Base-by-base conservation (phyloP, 2,329 filamentous ascomycete species). In the Sphaerostilbella broomeana region DNA sequence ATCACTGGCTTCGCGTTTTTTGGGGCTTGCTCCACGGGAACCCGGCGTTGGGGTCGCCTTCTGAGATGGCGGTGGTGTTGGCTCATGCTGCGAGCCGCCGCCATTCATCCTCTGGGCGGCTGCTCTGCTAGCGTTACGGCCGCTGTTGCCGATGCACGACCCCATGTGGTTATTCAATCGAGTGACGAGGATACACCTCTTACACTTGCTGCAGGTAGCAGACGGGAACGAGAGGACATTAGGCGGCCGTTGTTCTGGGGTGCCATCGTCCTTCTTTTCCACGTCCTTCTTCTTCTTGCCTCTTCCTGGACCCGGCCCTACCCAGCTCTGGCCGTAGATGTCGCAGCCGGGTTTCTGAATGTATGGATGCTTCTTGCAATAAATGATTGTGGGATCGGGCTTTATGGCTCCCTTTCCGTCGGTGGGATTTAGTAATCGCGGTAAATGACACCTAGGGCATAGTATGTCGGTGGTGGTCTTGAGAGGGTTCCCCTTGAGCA, bases 321-420 rank as follows among this genome's bases (percentile, higher is more conserved):
- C 80, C 73, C 85, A 89, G 19, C 82, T 85, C 61, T 88, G 86
- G 35, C 83, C 84, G 60, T 88, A 88, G 48, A 89, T 86, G 60
- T 90, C 84, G 63, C 80, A 84, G 44, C 83, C 83, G 2, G 78
- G 70, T 57, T 84, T 81, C 50, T 85, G 77, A 45, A 86, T 84
- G 67, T 83, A 89, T 0, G 84, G 84, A 45, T 83, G 79, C 48
- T 80, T 79, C 61, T 85, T 86, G 72, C 85, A 90, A 68, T 88
- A 89, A 49, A 81, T 77, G 49, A 80, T 68, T 47, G 72, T 69
- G 0, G 83, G 83, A 42, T 82, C 77, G 29, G 79, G 79, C 54
- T 77, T 78, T 53, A 65, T 65, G 10, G 79, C 72, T 31, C 81
- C 81, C 51, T 76, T 80, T 51, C 81, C 81, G 53, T 83, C 79